Percentiles rank a stretch among this genome's conserved stretches.
These are phyloP conservation scores for Verruconis gallopava DNA, from an alignment of 2,329 filamentous ascomycete species.

Conservation along the genomic window DNA sequence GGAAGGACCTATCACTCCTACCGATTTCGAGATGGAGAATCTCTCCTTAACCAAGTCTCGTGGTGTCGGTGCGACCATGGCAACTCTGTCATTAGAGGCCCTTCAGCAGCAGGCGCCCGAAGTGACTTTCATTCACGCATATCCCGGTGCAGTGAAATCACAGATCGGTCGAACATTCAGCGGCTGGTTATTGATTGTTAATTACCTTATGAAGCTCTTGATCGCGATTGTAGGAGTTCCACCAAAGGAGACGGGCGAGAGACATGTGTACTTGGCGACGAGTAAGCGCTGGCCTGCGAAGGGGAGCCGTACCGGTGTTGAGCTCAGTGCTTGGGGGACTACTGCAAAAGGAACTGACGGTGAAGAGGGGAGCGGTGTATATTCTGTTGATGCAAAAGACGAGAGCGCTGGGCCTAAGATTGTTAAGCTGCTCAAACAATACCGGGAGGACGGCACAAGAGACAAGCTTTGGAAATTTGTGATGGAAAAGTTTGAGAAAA, in stretches of 20 bases:
- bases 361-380: constrained; percentile 11
- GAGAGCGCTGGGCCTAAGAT: not conserved
- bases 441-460: constrained; percentile 14
- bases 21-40: constrained; percentile 19
- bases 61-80: constrained; percentile 16
- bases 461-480: constrained; percentile 22
- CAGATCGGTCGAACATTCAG: constrained; percentile 13
- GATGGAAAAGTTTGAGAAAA: constrained; percentile 20
- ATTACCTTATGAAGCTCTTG: constrained; percentile 1
- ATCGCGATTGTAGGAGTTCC: constrained; percentile 15
- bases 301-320: not conserved
- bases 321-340: constrained; percentile 17
- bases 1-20: constrained; percentile 15
- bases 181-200: constrained; percentile 3
- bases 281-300: constrained; percentile 10
- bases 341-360: constrained; percentile 12
- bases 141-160: constrained; percentile 18
- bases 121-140: constrained; percentile 20
- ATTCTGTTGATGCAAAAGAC: constrained; percentile 13
- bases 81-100: constrained; percentile 18
- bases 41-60: constrained; percentile 16
- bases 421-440: not conserved
- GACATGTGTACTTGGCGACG: constrained; percentile 21
- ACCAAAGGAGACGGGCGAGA: constrained; percentile 20
- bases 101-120: constrained; percentile 15